phyloP scores from a whole-genome alignment of 768 basidiomycete species.

The Mycena epipterygia region DNA sequence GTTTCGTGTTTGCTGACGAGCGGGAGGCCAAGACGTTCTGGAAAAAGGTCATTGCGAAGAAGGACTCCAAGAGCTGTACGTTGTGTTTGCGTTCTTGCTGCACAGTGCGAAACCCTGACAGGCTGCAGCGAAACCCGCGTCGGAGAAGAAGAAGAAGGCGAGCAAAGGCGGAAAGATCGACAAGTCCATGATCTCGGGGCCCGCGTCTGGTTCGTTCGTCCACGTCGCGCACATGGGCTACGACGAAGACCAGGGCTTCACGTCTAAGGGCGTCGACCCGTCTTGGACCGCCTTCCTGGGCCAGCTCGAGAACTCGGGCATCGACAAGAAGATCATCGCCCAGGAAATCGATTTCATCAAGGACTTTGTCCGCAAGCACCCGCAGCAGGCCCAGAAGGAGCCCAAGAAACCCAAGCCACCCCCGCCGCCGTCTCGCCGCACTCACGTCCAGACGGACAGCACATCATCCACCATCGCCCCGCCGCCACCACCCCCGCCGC shows the following conservation, averaged over 20 bases:
- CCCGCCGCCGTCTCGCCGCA: constrained; percentile 65
- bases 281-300: constrained; percentile 86
- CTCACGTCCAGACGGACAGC: constrained; percentile 52
- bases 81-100: constrained; percentile 14
- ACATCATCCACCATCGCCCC: constrained; percentile 41
- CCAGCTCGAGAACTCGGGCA: constrained; percentile 73
- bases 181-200: constrained; percentile 93
- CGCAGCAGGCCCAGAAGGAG: constrained; percentile 54
- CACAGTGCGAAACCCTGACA: constrained; percentile 16
- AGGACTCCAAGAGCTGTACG: constrained; percentile 69
- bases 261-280: constrained; percentile 88
- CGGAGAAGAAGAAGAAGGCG: constrained; percentile 70
- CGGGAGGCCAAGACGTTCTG: constrained; percentile 85
- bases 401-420: constrained; percentile 64
- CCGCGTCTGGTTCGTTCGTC: constrained; percentile 81
- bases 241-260: constrained; percentile 88
- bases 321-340: constrained; percentile 76
- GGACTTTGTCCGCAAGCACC: constrained; percentile 75
- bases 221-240: constrained; percentile 98
- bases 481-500: constrained; percentile 39
- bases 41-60: constrained; percentile 85
- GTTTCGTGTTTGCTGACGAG: constrained; percentile 91
- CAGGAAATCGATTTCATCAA: constrained; percentile 93
- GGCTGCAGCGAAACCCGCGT: constrained; percentile 60
- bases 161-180: constrained; percentile 85